Evolutionary conservation across 2,329 filamentous ascomycete genomes (phyloP).

Genomic region (Talaromyces pinophilus): DNA sequence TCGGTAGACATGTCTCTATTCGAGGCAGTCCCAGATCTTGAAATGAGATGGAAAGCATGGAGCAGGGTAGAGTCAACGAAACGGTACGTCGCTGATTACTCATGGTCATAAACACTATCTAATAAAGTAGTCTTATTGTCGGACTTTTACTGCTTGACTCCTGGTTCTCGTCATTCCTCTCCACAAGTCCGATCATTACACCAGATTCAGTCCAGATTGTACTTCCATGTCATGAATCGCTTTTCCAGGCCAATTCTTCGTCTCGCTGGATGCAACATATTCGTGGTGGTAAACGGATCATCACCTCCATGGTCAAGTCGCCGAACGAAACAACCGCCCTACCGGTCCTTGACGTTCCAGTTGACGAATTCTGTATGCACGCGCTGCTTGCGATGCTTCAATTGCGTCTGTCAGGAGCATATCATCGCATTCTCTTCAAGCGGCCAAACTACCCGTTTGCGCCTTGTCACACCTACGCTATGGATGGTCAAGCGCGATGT

Average conservation of each 20-base stretch:
- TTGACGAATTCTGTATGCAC: constrained; percentile 41
- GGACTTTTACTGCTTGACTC: constrained; percentile 51
- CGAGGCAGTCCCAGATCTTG: constrained; percentile 46
- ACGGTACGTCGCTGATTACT: constrained; percentile 31
- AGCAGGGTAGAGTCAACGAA: constrained; percentile 55
- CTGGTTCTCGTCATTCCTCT: constrained; percentile 53
- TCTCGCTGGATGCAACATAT: constrained; percentile 43
- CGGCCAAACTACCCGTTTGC: constrained; percentile 43
- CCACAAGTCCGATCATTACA: constrained; percentile 49
- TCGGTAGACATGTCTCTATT: constrained; percentile 45
- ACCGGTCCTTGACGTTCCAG: constrained; percentile 35
- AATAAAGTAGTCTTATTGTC: constrained; percentile 42
- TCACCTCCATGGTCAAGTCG: constrained; percentile 38
- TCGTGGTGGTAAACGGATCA: constrained; percentile 36
- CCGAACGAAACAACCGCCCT: constrained; percentile 40
- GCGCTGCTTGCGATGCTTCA: constrained; percentile 44
- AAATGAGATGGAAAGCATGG: constrained; percentile 56
- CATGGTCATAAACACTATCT: not conserved
- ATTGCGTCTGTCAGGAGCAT: constrained; percentile 46
- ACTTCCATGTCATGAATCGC: constrained; percentile 48
- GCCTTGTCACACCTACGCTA: constrained; percentile 50
- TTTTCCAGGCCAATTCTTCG: constrained; percentile 47
- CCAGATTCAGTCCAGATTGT: constrained; percentile 51
- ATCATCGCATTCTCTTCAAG: constrained; percentile 46
- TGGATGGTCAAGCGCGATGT: constrained; percentile 50